Base-by-base conservation (phyloP, 2,329 filamentous ascomycete genomes). In the Penicillium sp. region DNA sequence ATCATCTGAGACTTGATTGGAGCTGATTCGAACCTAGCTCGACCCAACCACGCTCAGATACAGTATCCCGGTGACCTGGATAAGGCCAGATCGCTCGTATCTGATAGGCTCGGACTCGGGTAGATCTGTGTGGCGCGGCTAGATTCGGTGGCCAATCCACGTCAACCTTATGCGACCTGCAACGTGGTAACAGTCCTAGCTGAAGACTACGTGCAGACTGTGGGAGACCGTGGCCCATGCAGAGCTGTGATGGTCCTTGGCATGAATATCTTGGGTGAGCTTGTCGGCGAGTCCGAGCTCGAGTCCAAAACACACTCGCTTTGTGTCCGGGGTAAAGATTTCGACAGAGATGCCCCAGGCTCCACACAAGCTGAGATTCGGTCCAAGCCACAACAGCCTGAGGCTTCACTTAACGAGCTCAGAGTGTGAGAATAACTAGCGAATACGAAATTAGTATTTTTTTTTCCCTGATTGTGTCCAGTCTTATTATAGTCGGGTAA, bases 41-140 rank as follows among this genome's bases (percentile, higher is more conserved):
- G n/a, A 21, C n/a, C 51, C 53, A 56, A 53, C 51, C 47, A 56
- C 12, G 13, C 34, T 16, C 38, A n/a, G 31, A 18, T 31, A 2
- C 18, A 21, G 18, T 21, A 23, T 18, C 36, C 38, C 3, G 16
- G 18, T 26, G 9, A 23, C 42, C 43, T 51, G 36, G 29, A 42
- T 44, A 39, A 18, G 41, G 26, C 38, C 16, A 34, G 26, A 42
- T 45, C 46, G 33, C 33, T 41, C 12, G 12, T 47, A 23, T 38
- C 46, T 51, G 56, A 56, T 58, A 56, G 54, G 50, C 24, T 44
- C 21, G 23, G 16, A 39, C 36, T 42, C 38, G 39, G 45, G 46
- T 41, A 42, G 26, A 42, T 55, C 42, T 45, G 39, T 48, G 45
- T 56, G 53, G 48, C 43, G 45, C 34, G 39, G 16, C 42, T 12